phyloP scores from a whole-genome alignment of 805 yeast genomes.

The Myxozyma udenii region DNA sequence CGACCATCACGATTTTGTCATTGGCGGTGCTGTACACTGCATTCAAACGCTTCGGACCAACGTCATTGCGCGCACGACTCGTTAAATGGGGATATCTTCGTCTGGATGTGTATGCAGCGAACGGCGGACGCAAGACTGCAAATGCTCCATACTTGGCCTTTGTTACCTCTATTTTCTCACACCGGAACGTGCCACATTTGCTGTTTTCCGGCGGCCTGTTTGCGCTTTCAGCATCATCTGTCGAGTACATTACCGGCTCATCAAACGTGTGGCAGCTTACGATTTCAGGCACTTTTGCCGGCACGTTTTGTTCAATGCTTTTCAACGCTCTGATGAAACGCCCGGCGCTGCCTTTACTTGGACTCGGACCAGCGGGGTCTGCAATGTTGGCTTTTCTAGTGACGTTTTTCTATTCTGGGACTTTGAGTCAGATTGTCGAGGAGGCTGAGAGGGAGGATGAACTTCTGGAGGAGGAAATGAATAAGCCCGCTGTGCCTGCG shows the following conservation, averaged over 20 bases:
- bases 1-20: not conserved
- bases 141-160: constrained; percentile 9
- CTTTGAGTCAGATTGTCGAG: not conserved
- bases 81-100: constrained; percentile 7
- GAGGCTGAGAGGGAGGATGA: too few relatives aligned
- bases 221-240: not conserved
- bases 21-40: not conserved
- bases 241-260: not conserved
- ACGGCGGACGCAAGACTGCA: not conserved
- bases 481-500: too few relatives aligned
- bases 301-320: not conserved
- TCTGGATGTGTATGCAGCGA: constrained; percentile 3
- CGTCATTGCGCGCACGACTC: not conserved
- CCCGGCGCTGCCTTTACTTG: constrained; percentile 5
- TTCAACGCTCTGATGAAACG: constrained; percentile 1
- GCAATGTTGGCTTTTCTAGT: constrained; percentile 8
- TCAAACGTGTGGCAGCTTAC: not conserved
- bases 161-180: constrained; percentile 3
- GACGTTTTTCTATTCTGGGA: not conserved
- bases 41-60: constrained; percentile 6
- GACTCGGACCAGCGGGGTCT: constrained; percentile 1
- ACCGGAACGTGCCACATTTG: constrained; percentile 1
- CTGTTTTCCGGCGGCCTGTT: not conserved
- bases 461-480: too few relatives aligned
- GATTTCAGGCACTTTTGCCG: not conserved